Base-by-base conservation (phyloP, 2,329 filamentous ascomycete species). In the Ophiosphaerella narmari region DNA sequence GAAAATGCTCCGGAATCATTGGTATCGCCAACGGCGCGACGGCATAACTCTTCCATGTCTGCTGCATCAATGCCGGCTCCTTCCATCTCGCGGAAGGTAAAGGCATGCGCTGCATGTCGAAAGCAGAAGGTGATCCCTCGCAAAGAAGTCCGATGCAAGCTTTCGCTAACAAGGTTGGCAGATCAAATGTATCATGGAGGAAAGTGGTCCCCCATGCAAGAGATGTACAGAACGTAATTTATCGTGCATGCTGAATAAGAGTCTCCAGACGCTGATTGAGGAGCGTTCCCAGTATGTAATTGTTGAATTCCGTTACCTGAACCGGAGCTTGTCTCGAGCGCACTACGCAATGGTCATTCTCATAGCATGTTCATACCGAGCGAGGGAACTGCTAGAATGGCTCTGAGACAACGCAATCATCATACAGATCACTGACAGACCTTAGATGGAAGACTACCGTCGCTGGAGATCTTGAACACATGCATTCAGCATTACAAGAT, bases 161-260 rank as follows among this genome's bases (percentile, higher is more conserved):
- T n/a, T 26, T 35, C 24, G 34, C 46, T 61, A 39, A 60, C 29
- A 2, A 11, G 13, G 2, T 1, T 5, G n/a, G 23, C 26, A 70
- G 67, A 80, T 81, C 53, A 80, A 80, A 63, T 82, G 80, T 64
- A 76, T 81, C 46, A 81, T 82, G 77, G 73, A 76, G 50, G 68
- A 73, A 35, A 74, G 75, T 26, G 78, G 80, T 24, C 74, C 78
- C 24, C 72, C 75, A 13, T 82, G 80, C 59, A 77, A 77, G 48
- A 66, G 80, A 50, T 82, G 80, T 64, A 71, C 74, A 39, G 77
- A 80, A 51, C 75, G 80, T 62, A 76, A 75, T 3, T 52, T 81
- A 34, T 77, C 78, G 29, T 82, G 80, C 57, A 70, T 80, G 26
- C 69, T 81, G 42, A 81, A 82, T 59, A 81, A 81, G 52, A 81